Conservation (phyloP, 73 alveolate genomes). For the Blepharisma japonicum region DNA sequence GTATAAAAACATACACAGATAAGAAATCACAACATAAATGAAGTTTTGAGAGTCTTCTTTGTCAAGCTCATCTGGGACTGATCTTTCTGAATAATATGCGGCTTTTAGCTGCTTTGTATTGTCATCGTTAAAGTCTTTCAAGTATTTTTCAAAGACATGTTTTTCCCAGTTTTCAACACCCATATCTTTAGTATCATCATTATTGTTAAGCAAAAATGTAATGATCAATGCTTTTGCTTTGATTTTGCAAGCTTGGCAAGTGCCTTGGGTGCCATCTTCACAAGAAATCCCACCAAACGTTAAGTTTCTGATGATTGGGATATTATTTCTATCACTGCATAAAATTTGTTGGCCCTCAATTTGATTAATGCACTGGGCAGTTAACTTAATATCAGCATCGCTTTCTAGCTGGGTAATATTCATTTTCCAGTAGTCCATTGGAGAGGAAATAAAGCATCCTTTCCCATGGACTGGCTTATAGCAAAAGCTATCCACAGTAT, state of each 20-base stretch:
- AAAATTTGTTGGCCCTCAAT: slow-evolving; percentile 64
- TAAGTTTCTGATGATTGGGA: slow-evolving; percentile 78
- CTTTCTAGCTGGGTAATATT: slow-evolving; percentile 61
- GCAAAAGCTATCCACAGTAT: slow-evolving; percentile 82
- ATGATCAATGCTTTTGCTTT: slow-evolving; percentile 78
- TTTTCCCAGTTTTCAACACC: slow-evolving; percentile 86
- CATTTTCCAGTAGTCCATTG: slow-evolving; percentile 90
- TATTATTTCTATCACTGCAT: slow-evolving; percentile 88
- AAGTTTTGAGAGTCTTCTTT: slow-evolving; percentile 70
- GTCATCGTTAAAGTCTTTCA: slow-evolving; percentile 65
- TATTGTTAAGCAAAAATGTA: slow-evolving; percentile 80
- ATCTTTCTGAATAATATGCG: slow-evolving; percentile 81
- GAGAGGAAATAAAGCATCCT: slow-evolving; percentile 90
- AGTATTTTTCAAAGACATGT: slow-evolving; percentile 64
- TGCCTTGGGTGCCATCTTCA: slow-evolving; percentile 51
- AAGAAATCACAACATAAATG: slow-evolving; percentile 66
- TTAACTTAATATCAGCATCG: slow-evolving; percentile 67
- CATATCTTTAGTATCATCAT: slow-evolving; percentile 59
- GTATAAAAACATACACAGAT: slow-evolving; percentile 85
- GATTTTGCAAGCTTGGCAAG: slow-evolving; percentile 80
- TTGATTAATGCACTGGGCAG: slow-evolving; percentile 85
- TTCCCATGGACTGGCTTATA: slow-evolving; percentile 90
- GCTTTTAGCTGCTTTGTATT: slow-evolving; percentile 48
- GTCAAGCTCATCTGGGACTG: slow-evolving; percentile 87
- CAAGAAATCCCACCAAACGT: slow-evolving; percentile 87